These are phyloP conservation scores for Penicillium silybi DNA, from an alignment of 495 filamentous ascomycete genomes.

Conservation along the genomic window DNA sequence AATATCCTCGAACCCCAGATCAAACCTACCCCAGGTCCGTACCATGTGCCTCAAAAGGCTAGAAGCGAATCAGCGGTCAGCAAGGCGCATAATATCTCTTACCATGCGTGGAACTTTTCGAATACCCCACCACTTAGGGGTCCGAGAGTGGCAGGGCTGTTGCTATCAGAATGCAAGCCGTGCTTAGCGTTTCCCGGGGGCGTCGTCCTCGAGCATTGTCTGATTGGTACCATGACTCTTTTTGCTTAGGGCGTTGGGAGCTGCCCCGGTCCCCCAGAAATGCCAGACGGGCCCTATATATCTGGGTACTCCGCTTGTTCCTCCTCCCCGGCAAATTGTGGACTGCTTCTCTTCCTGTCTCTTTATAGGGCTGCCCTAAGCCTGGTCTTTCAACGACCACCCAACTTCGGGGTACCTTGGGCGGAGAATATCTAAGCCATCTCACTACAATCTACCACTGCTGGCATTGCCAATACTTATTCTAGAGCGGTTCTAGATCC, in stretches of 20 bases:
- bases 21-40: slow-evolving; percentile 21
- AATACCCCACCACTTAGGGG: slow-evolving; percentile 35
- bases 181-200: slow-evolving; percentile 22
- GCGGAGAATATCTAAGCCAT: not conserved
- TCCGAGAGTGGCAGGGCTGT: slow-evolving; percentile 8
- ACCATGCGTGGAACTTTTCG: slow-evolving; percentile 13
- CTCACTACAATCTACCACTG: not conserved
- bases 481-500: not conserved
- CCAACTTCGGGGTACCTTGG: not conserved
- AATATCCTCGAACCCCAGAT: slow-evolving; percentile 42
- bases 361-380: not conserved
- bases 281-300: slow-evolving; percentile 16
- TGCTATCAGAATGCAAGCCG: slow-evolving; percentile 18
- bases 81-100: not conserved
- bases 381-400: not conserved
- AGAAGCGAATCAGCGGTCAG: slow-evolving; percentile 12
- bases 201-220: slow-evolving; percentile 5
- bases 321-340: slow-evolving; percentile 3
- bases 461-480: not conserved
- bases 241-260: slow-evolving; percentile 10
- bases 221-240: slow-evolving; percentile 14
- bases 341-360: not conserved
- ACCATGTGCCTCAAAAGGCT: not conserved
- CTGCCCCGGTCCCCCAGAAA: not conserved
- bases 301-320: slow-evolving; percentile 11